Evolutionary conservation across 129 eudicot species (phyloP), one percentile per base, ranked within the genome.

Genomic region (Deinandra increscens): DNA sequence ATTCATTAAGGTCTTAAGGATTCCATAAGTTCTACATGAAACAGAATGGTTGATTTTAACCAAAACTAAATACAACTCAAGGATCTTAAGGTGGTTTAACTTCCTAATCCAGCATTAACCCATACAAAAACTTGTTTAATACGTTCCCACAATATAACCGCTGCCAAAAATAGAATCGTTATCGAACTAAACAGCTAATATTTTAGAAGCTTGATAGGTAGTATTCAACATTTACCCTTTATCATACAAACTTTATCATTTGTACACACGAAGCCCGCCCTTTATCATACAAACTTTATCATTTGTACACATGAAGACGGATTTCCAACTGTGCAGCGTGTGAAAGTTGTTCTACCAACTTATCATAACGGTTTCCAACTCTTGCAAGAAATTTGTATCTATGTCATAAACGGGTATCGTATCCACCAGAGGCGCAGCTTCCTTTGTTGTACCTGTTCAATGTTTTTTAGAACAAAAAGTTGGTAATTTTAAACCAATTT

Each of bases 381-480:
- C 66, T 65, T 65, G 72, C 66, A 64, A 74, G 22, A 64, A 55
- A n/a, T 29, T 7, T 9, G 31, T 73, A 42, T 12, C 31, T 9
- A 17, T 73, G 53, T 12, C 31, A 37, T 73, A 44, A 37, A 73
- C 43, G 4, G 73, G 58, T 36, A 41, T 61, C 43, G 22, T 54
- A 74, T 51, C 65, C 43, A 73, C 33, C 31, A 6, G 55, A 44
- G 31, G 0, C 10, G 34, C 48, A 2, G 45, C 15, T 61, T 61
- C 70, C 14, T 62, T 38, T 42, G n/a, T n/a, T n/a, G 73, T 19
- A 63, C 51, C 72, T 66, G 48, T 20, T 39, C 41, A 66, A 51
- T 62, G 33, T 39, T 64, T 63, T 26, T 5, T 5, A 18, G 18
- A 29, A 58, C 9, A 31, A 23, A 29, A 56, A 58, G 29, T 3